Conservation (phyloP, 495 filamentous ascomycete species). For the Penicillium nucicola region DNA sequence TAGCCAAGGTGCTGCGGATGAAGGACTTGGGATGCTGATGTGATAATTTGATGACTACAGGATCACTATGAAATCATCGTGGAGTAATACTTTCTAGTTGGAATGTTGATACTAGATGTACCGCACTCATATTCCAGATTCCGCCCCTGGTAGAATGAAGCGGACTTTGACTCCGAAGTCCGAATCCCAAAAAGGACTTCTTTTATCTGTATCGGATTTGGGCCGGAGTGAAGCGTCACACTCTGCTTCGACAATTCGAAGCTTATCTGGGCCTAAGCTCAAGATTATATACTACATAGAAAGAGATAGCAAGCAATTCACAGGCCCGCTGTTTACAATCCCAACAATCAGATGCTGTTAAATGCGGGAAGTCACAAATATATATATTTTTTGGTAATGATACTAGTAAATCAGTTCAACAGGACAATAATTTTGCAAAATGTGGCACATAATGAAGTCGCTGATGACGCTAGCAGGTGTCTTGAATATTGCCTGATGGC, state of each 20-base stretch:
- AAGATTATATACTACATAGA: too few species aligned
- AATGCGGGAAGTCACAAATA: too few species aligned
- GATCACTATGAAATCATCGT: neutral
- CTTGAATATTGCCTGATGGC: too few species aligned
- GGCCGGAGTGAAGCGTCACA: neutral
- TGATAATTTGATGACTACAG: neutral
- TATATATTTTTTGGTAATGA: too few species aligned
- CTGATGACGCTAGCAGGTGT: too few species aligned
- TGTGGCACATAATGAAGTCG: too few species aligned
- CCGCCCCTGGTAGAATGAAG: neutral
- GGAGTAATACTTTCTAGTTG: neutral
- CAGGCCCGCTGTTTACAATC: too few species aligned
- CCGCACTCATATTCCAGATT: neutral
- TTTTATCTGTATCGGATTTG: neutral
- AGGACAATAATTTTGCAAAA: too few species aligned
- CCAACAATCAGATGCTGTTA: too few species aligned
- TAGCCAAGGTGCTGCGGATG: neutral
- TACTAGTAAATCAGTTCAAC: too few species aligned
- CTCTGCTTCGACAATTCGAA: neutral
- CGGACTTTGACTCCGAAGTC: constrained; percentile 4
- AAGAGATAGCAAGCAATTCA: too few species aligned
- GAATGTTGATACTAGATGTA: neutral
- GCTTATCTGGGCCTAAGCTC: neutral
- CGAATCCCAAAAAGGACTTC: neutral
- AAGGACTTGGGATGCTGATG: neutral